phyloP scores from a whole-genome alignment of 352 stramenopile genomes.

The Phytophthora ohioensis region DNA sequence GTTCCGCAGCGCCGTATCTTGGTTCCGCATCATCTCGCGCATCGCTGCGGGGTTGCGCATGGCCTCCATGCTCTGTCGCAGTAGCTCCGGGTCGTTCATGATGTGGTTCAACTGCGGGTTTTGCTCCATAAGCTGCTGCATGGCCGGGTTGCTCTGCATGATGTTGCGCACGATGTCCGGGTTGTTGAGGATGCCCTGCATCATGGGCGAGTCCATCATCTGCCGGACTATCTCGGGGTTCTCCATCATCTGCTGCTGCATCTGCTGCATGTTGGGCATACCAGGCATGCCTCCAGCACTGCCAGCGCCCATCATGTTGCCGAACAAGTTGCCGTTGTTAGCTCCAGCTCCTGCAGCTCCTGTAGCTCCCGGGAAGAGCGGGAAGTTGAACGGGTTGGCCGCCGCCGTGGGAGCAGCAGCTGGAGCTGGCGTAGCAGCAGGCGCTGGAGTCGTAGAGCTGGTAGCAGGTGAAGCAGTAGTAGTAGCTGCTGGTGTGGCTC shows the following conservation, averaged over 20 bases:
- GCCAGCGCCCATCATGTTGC: constrained; percentile 53
- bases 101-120: constrained; percentile 97
- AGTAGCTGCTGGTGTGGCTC: constrained; percentile 25
- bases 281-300: constrained; percentile 53
- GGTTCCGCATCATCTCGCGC: constrained; percentile 97
- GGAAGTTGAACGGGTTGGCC: constrained; percentile 64
- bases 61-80: constrained; percentile 96
- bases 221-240: constrained; percentile 91
- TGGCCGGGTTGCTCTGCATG: constrained; percentile 96
- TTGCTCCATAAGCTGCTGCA: constrained; percentile 94
- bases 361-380: constrained; percentile 49
- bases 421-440: constrained; percentile 31
- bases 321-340: constrained; percentile 61
- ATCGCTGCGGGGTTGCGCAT: constrained; percentile 97
- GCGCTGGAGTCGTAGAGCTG: constrained; percentile 13
- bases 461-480: constrained; percentile 34
- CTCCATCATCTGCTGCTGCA: constrained; percentile 91
- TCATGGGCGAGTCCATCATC: constrained; percentile 92
- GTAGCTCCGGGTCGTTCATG: constrained; percentile 95
- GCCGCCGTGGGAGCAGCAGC: constrained; percentile 16
- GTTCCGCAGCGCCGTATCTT: constrained; percentile 97
- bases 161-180: constrained; percentile 96
- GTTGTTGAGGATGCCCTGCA: constrained; percentile 96
- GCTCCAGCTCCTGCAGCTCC: constrained; percentile 18
- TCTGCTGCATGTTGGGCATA: constrained; percentile 78